Evolutionary conservation across 306 rosid genomes (phyloP).

Genomic region (Lagenaria siceraria): DNA sequence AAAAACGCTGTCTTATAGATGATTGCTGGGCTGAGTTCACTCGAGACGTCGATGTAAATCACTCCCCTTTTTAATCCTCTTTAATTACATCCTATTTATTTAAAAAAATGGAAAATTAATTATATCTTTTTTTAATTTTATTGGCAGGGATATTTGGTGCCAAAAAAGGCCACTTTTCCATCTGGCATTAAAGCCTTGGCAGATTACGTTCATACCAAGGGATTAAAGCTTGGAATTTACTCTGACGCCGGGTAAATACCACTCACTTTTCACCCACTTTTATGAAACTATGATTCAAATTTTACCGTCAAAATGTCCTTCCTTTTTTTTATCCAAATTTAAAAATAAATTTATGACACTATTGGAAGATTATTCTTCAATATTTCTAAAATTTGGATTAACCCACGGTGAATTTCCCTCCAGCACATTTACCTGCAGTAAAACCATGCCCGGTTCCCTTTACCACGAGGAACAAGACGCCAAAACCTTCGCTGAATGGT

Average conservation of each 20-base stretch:
- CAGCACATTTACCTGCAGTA: constrained; percentile 81
- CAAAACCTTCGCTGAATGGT: constrained; percentile 82
- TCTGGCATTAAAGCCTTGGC: constrained; percentile 85
- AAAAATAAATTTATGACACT: too few relatives aligned
- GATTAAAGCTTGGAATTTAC: constrained; percentile 32
- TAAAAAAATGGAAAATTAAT: too few relatives aligned
- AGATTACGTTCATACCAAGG: constrained; percentile 83
- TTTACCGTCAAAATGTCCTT: too few relatives aligned
- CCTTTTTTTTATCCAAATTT: too few relatives aligned
- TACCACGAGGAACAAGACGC: constrained; percentile 93
- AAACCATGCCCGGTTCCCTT: constrained; percentile 82
- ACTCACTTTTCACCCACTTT: too few relatives aligned
- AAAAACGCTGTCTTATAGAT: constrained; percentile 30
- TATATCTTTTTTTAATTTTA: not conserved
- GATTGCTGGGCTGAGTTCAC: constrained; percentile 91
- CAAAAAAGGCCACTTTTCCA: constrained; percentile 72
- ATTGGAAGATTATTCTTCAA: too few relatives aligned
- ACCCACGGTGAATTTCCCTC: not conserved
- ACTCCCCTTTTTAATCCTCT: not conserved
- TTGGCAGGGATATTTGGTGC: constrained; percentile 50
- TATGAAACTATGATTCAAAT: too few relatives aligned
- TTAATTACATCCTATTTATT: not conserved
- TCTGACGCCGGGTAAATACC: constrained; percentile 74
- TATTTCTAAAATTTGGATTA: too few relatives aligned
- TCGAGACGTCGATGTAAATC: constrained; percentile 48